Evolutionary conservation across 2,329 filamentous ascomycete genomes (phyloP), one percentile per base, ranked within the genome.

Genomic region (Apiospora koreana): DNA sequence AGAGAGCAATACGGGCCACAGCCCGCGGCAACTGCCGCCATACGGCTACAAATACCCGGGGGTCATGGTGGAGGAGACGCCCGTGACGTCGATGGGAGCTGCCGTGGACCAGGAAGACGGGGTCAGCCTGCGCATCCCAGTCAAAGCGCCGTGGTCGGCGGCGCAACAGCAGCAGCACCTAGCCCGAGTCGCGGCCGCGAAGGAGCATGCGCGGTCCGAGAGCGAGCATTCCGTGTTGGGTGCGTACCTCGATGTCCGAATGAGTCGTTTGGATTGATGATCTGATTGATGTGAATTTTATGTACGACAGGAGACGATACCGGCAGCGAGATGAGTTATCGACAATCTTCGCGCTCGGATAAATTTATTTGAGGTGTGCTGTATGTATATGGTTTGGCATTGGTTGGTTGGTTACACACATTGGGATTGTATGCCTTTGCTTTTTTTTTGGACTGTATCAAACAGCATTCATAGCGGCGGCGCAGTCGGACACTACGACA

Each of bases 211-310:
- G 35, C 70, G 75, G 41, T 74, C 73, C 25, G 75, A 75, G 58
- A 77, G 76, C 45, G 75, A 75, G n/a, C 74, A 72, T 62, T 77
- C 75, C 14, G 76, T 77, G 18, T 69, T 77, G 45, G 75, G 72
- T 12, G 71, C 75, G 28, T 77, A 77, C 65, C 72, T 77, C 5
- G 75, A 76, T 50, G 67, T 76, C 31, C 71, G 76, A 8, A 72
- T 77, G 58, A 75, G 72, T 62, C 71, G 72, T 21, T 14, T 72
- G 25, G 65, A 70, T 45, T 72, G 50, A 41, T 16, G 14, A 28
- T 35, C 25, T 65, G 23, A 35, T 66, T 43, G 16, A 16, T 62
- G 28, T 38, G 54, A 58, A 58, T 21, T 54, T 54, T 58, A 6
- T 58, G 50, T 58, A 31, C 50, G 18, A 58, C 28, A 58, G 50